Base-by-base conservation (phyloP, 257 asterid genomes). In the Plantago ovata region DNA sequence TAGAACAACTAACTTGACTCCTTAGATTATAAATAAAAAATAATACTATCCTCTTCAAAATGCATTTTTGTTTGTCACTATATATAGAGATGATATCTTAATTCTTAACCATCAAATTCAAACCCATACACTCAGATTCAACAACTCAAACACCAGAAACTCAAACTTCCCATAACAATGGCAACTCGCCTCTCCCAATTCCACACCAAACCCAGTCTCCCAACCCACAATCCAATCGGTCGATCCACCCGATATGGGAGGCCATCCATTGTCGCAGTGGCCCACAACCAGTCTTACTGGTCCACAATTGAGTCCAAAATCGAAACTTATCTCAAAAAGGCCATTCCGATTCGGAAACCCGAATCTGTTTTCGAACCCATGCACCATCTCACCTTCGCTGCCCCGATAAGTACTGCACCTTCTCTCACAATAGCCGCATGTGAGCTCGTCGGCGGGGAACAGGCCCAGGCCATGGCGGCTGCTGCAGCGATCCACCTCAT, bases 371-470 rank as follows among this genome's bases (percentile, higher is more conserved):
- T 78, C 60, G 87, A 73, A 81, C 95, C 97, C 60, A 84, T 86
- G 95, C 85, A 63, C 58, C 66, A 84, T 62, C 77, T 89, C 66
- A 75, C 87, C 20, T 64, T 89, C 33, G 52, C 92, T 13, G 86
- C 89, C 53, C 89, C 95, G 0, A 53, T 64, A 47, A 76, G 87
- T 62, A 68, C 73, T 23, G 89, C 95, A 0, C 71, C 97, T 2
- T 72, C 87, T 0, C 75, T 89, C 1, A 85, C 95, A 67, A 70
- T 83, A 40, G 95, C 96, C 0, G 95, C 92, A 0, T 89, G 97
- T 9, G 95, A 89, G 67, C 71, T 86, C 19, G 66, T 83, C 1
- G 85, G 95, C 23, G 84, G 95, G 1, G 78, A 71, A 21, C 52
- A 85, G 1, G 58, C 13, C 58, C 81, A 40, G 18, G 91, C 94